Evolutionary conservation across 257 asterid species (phyloP), one percentile per base, ranked within the genome.

Genomic region (Scutellaria baicalensis): DNA sequence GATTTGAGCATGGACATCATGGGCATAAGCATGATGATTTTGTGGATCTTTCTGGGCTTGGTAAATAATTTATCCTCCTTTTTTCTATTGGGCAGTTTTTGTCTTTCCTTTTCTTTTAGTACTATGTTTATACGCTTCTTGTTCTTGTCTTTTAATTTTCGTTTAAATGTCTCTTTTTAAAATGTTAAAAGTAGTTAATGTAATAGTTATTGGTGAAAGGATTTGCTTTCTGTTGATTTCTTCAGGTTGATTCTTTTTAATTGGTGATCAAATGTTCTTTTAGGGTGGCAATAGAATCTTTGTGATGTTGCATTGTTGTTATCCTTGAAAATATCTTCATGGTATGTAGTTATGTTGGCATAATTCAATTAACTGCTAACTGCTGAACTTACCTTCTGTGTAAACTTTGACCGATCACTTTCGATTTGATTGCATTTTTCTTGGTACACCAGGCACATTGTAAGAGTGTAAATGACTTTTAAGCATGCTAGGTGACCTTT

Each of bases 1-100:
- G 36, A 1, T 27, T 20, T 36, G 78, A 40, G 54, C 73, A 44
- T 73, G 67, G 45, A 8, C 75, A 64, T 43, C 71, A 44, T 6
- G 65, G 23, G 64, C 64, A 66, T 60, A 20, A 51, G 27, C 69
- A 70, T 57, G 76, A 72, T 61, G 77, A 42, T 48, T 71, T 43
- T 68, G 47, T 63, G 48, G 90, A 84, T 62, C 90, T 88, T 59
- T 78, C 91, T 70, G 97, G 96, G 61, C 75, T 89, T 54, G 89
- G 99, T 89, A 85, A 78, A 20, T 49, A 31, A 27, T 70, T 52
- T 66, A 7, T 51, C 8, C 6, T 48, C 33, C 4, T 23, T 27
- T 27, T 27, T 11, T 75, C n/a, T n/a, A n/a, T 51, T 20, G 50
- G 51, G 27, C 14, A 16, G 43, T 59, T 69, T 9, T 1, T 40